Percentiles rank a stretch among this genome's conserved stretches.
Evolutionary conservation across 768 basidiomycete species (phyloP).

Genomic region (Imleria badia): DNA sequence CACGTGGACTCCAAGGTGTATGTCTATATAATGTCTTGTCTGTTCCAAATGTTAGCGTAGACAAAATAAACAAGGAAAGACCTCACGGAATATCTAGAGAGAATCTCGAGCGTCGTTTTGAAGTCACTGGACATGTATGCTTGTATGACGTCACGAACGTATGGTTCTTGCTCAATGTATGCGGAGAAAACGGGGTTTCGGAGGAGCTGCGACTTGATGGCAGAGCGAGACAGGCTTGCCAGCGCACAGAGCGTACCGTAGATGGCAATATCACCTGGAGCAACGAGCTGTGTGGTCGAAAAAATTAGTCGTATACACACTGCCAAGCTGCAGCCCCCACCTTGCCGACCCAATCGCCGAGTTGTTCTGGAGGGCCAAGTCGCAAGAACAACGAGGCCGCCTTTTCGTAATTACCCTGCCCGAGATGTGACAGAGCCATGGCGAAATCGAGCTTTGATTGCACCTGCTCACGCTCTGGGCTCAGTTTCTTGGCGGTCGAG

Average conservation of each 20-base stretch:
- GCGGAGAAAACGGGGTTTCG: slow-evolving; percentile 69
- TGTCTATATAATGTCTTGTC: slow-evolving; percentile 77
- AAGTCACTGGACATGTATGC: slow-evolving; percentile 87
- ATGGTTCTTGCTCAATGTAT: slow-evolving; percentile 85
- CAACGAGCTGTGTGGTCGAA: slow-evolving; percentile 48
- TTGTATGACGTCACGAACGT: slow-evolving; percentile 81
- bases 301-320: neutral
- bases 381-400: slow-evolving; percentile 75
- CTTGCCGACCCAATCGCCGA: slow-evolving; percentile 80
- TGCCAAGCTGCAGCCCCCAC: slow-evolving; percentile 32
- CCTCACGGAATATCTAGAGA: slow-evolving; percentile 69
- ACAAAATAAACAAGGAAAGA: neutral
- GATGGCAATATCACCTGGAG: slow-evolving; percentile 82
- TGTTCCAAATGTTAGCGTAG: slow-evolving; percentile 26
- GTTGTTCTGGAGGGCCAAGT: slow-evolving; percentile 59
- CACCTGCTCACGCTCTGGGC: slow-evolving; percentile 58
- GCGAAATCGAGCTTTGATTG: slow-evolving; percentile 83
- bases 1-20: slow-evolving; percentile 74
- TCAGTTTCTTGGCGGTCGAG: slow-evolving; percentile 42
- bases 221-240: slow-evolving; percentile 66
- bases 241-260: slow-evolving; percentile 85
- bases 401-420: slow-evolving; percentile 71
- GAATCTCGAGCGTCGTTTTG: slow-evolving; percentile 73
- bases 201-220: slow-evolving; percentile 66
- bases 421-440: slow-evolving; percentile 72